Conservation (phyloP, 441 rosid genomes). For the Syzygium malaccense region DNA sequence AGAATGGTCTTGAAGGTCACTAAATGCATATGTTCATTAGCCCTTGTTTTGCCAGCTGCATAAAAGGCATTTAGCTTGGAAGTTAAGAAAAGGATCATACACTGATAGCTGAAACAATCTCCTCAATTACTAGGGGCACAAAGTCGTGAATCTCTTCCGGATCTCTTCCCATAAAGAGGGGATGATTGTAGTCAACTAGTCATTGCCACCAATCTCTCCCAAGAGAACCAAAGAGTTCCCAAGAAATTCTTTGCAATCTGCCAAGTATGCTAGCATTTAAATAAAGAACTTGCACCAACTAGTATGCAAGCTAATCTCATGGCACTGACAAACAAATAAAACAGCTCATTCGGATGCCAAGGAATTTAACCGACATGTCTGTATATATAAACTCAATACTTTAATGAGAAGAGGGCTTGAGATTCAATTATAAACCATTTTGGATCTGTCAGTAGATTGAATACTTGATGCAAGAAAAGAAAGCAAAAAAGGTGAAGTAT, state of each 20-base stretch:
- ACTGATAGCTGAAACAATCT: conserved; percentile 22
- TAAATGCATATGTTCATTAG: no score
- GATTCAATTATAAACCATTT: background rate
- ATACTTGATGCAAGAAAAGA: background rate
- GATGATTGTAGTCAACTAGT: conserved; percentile 29
- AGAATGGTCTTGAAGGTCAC: no score
- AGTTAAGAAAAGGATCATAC: conserved; percentile 4
- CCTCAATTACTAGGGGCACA: conserved; percentile 24
- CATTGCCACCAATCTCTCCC: conserved; percentile 65
- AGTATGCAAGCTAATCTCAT: background rate
- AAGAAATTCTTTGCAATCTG: conserved; percentile 27
- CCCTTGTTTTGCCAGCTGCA: background rate
- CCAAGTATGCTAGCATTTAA: background rate
- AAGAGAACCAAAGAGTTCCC: conserved; percentile 26
- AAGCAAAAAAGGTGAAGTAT: background rate
- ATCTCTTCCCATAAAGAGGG: conserved; percentile 12
- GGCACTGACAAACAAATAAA: background rate
- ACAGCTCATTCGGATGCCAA: fast-evolving
- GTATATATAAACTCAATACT: background rate
- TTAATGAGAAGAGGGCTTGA: background rate
- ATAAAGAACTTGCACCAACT: background rate
- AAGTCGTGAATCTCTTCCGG: conserved; percentile 12
- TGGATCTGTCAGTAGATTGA: background rate
- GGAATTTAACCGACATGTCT: background rate
- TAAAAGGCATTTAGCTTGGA: background rate